A percentile compares a stretch with the other conserved stretches of the same genome.
Evolutionary conservation across 78 protist genomes (phyloP).

Genomic region (Salpingoeca rosetta): DNA sequence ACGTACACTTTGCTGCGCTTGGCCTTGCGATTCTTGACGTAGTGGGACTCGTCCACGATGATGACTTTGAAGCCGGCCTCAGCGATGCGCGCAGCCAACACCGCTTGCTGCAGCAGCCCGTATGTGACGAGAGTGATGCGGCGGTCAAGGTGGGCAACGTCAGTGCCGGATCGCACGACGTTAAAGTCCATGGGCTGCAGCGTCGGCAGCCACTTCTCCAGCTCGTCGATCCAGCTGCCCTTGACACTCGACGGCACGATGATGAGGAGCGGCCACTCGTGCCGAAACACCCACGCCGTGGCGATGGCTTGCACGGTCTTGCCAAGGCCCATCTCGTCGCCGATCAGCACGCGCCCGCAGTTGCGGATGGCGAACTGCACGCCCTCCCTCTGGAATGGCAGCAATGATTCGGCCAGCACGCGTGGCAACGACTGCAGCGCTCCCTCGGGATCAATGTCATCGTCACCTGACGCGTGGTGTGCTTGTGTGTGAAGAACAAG

Average conservation of each 20-base stretch:
- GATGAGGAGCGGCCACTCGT: conserved; percentile 59
- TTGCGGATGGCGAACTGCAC: conserved; percentile 30
- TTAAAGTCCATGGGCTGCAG: conserved; percentile 25
- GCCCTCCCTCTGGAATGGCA: conserved; percentile 39
- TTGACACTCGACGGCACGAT: conserved; percentile 28
- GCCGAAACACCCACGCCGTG: conserved; percentile 13
- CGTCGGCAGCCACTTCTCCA: conserved; percentile 30
- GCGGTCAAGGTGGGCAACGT: not conserved
- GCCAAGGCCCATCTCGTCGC: conserved; percentile 63
- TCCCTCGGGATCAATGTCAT: no score
- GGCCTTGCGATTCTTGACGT: conserved; percentile 49
- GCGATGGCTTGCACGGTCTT: conserved; percentile 65
- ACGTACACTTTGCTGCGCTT: conserved; percentile 42
- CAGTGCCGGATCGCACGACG: conserved; percentile 55
- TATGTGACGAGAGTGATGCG: not conserved
- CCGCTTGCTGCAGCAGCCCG: not conserved
- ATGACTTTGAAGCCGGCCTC: conserved; percentile 22
- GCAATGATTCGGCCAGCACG: no score
- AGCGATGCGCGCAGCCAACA: not conserved
- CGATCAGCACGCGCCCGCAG: conserved; percentile 41
- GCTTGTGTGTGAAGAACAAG: no score
- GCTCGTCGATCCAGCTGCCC: conserved; percentile 41
- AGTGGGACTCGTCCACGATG: conserved; percentile 71
- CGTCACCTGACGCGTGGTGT: no score
- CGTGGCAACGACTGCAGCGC: no score